These are phyloP conservation scores for Populus hybrid DNA, from an alignment of 441 rosid species.

Conservation along the genomic window DNA sequence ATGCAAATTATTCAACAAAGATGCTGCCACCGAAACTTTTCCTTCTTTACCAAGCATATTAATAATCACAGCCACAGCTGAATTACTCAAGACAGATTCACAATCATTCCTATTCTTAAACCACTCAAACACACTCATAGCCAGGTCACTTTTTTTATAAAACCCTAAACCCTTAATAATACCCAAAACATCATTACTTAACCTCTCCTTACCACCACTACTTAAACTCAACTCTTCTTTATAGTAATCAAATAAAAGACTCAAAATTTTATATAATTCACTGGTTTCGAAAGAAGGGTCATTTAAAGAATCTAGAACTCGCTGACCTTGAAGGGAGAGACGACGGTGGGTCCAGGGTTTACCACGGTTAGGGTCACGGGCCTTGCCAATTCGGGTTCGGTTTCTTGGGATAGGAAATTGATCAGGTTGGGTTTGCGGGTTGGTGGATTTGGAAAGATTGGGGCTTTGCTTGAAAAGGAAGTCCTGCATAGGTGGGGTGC, in stretches of 20 bases:
- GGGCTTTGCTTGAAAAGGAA: slow-evolving; percentile 36
- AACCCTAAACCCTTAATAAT: slow-evolving; percentile 76
- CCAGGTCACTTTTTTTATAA: slow-evolving; percentile 59
- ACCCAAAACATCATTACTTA: slow-evolving; percentile 53
- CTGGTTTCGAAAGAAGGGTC: slow-evolving; percentile 52
- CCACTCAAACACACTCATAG: slow-evolving; percentile 72
- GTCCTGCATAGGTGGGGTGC: slow-evolving; percentile 40
- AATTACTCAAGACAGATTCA: slow-evolving; percentile 38
- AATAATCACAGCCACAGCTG: slow-evolving; percentile 62
- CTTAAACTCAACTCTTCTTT: slow-evolving; percentile 26
- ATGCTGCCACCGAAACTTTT: slow-evolving; percentile 52
- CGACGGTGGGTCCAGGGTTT: slow-evolving; percentile 69
- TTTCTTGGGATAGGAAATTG: slow-evolving; percentile 26
- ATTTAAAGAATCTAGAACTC: slow-evolving; percentile 45
- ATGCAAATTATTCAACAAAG: slow-evolving; percentile 48
- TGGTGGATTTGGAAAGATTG: slow-evolving; percentile 26
- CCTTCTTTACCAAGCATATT: slow-evolving; percentile 66
- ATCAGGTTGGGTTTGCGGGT: not conserved
- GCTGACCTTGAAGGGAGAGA: slow-evolving; percentile 67
- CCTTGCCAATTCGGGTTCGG: slow-evolving; percentile 55
- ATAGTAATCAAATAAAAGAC: slow-evolving; percentile 34
- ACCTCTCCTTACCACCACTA: slow-evolving; percentile 16
- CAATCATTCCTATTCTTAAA: slow-evolving; percentile 45
- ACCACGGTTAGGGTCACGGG: slow-evolving; percentile 66
- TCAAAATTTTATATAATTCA: slow-evolving; percentile 37